These are phyloP conservation scores for Akebia trifoliata DNA, from an alignment of 164 flowering plant genomes.

Conservation along the genomic window DNA sequence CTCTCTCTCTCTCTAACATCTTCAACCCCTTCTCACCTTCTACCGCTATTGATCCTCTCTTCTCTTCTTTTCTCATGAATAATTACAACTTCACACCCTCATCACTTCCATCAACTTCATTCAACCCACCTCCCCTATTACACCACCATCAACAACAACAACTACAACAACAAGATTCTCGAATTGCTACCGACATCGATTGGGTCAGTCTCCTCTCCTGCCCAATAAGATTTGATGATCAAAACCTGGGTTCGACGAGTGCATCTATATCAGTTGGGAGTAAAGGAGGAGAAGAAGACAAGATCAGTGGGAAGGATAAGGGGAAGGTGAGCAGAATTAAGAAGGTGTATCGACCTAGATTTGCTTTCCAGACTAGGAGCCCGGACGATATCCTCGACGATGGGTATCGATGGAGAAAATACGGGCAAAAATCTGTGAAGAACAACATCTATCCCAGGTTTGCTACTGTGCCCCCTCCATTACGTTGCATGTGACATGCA, in stretches of 20 bases:
- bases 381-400: conserved; percentile 67
- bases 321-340: conserved; percentile 24
- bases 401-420: conserved; percentile 76
- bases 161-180: conserved; percentile 12
- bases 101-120: conserved; percentile 11
- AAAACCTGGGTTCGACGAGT: conserved; percentile 4
- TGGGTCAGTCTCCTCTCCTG: conserved; percentile 36
- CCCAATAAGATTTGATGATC: conserved; percentile 11
- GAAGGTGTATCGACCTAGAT: conserved; percentile 50
- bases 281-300: conserved; percentile 6
- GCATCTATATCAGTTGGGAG: conserved; percentile 6
- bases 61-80: too few relatives aligned
- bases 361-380: conserved; percentile 64
- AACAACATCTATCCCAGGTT: conserved; percentile 67
- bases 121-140: conserved; percentile 15
- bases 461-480: too few relatives aligned
- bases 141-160: too few relatives aligned
- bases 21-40: conserved; percentile 16
- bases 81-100: conserved; percentile 18
- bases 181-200: conserved; percentile 25
- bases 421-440: conserved; percentile 79
- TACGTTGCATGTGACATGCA: too few relatives aligned
- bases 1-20: conserved; percentile 7
- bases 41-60: too few relatives aligned
- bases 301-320: conserved; percentile 7